Evolutionary conservation across 139 green algal species (phyloP).

Genomic region (Dunaliella primolecta): DNA sequence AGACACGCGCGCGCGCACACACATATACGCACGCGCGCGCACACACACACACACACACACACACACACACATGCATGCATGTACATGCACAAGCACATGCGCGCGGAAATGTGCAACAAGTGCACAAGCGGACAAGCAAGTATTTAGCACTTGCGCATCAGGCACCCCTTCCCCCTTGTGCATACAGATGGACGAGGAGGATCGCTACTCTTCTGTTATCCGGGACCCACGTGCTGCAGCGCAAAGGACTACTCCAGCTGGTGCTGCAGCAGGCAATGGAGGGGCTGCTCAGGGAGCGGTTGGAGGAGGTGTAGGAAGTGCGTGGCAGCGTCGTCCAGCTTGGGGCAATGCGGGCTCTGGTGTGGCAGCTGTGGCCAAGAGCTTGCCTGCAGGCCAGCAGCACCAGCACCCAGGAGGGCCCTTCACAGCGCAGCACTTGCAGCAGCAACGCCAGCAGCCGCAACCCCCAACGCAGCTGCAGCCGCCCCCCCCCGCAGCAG

Average conservation of each 20-base stretch:
- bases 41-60: too few relatives aligned
- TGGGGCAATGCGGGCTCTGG: conserved; percentile 35
- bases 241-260: neutral
- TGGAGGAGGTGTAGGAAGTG: neutral
- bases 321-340: conserved; percentile 1
- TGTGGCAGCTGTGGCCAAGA: conserved; percentile 31
- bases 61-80: conserved; percentile 7
- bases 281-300: neutral
- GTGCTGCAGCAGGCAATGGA: conserved; percentile 10
- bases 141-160: neutral
- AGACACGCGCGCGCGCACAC: too few relatives aligned
- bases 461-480: neutral
- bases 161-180: too few relatives aligned
- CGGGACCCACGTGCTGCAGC: conserved; percentile 12
- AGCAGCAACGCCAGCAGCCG: conserved; percentile 7
- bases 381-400: too few relatives aligned
- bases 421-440: neutral
- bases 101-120: too few relatives aligned
- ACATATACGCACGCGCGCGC: too few relatives aligned
- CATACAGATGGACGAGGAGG: conserved; percentile 80
- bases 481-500: neutral
- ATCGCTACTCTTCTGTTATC: conserved; percentile 76
- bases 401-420: too few relatives aligned
- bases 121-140: neutral
- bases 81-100: too few relatives aligned